These are phyloP conservation scores for Fusarium tupiense DNA, from an alignment of 2,329 filamentous ascomycete species.

Conservation along the genomic window DNA sequence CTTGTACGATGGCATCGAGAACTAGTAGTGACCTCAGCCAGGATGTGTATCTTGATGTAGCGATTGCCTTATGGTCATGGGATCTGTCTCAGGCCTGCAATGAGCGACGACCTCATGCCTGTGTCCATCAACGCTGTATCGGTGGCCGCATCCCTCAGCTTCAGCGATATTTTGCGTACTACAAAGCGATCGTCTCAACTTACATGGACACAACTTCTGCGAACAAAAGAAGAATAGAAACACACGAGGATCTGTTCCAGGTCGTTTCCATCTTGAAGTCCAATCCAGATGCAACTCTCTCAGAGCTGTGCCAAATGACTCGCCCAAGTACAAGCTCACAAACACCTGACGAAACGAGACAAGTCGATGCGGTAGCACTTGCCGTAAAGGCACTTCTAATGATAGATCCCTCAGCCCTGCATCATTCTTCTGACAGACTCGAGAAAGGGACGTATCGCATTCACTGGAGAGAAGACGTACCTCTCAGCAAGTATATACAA, in stretches of 20 bases:
- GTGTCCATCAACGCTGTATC: background rate
- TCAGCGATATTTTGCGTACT: background rate
- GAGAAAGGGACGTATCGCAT: background rate
- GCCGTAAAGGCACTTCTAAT: background rate
- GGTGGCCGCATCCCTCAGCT: background rate
- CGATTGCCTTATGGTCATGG: background rate
- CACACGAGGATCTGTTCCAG: background rate
- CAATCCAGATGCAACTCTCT: background rate
- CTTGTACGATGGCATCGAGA: background rate
- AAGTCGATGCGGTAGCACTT: background rate
- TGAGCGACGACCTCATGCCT: background rate
- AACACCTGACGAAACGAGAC: fast-evolving
- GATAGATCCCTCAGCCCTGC: background rate
- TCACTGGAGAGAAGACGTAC: background rate
- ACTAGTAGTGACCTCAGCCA: background rate
- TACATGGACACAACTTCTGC: background rate
- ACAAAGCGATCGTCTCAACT: background rate
- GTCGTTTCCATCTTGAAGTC: background rate
- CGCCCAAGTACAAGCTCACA: fast-evolving
- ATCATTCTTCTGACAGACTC: background rate
- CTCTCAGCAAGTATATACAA: background rate
- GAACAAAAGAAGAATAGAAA: background rate
- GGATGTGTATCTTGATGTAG: background rate
- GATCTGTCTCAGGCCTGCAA: background rate
- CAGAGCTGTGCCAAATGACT: background rate